These are phyloP conservation scores for Dendrobium nobile DNA, from an alignment of 106 monocot genomes.

Conservation along the genomic window DNA sequence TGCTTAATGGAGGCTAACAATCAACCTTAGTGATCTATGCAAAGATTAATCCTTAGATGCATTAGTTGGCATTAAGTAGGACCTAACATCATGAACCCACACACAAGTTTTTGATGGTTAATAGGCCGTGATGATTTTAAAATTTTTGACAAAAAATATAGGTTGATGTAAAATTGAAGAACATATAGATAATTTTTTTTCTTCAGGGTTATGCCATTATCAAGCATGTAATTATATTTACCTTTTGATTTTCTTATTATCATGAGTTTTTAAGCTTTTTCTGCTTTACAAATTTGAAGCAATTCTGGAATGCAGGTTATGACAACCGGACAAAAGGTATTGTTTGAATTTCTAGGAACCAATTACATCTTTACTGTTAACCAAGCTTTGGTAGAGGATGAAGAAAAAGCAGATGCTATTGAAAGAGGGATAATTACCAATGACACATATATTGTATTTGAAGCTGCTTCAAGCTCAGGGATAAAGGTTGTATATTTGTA, in stretches of 20 bases:
- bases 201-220: neutral
- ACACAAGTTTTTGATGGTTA: neutral
- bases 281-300: neutral
- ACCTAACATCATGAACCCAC: neutral
- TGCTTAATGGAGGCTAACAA: too few relatives aligned
- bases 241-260: neutral
- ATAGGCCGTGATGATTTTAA: neutral
- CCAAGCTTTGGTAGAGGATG: constrained; percentile 79
- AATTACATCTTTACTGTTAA: constrained; percentile 88
- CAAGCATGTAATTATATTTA: neutral
- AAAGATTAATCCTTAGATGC: too few relatives aligned
- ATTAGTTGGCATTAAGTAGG: neutral
- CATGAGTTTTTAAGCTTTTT: neutral
- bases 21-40: too few relatives aligned
- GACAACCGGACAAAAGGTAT: constrained; percentile 79
- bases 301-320: constrained; percentile 53
- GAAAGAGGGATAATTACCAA: constrained; percentile 64
- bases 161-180: neutral
- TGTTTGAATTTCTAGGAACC: constrained; percentile 81
- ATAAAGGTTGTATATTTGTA: constrained; percentile 59
- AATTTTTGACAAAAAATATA: neutral
- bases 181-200: neutral
- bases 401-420: constrained; percentile 24
- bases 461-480: constrained; percentile 75
- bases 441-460: constrained; percentile 93